Evolutionary conservation across 495 filamentous ascomycete genomes (phyloP).

Genomic region (Podospora sp.): DNA sequence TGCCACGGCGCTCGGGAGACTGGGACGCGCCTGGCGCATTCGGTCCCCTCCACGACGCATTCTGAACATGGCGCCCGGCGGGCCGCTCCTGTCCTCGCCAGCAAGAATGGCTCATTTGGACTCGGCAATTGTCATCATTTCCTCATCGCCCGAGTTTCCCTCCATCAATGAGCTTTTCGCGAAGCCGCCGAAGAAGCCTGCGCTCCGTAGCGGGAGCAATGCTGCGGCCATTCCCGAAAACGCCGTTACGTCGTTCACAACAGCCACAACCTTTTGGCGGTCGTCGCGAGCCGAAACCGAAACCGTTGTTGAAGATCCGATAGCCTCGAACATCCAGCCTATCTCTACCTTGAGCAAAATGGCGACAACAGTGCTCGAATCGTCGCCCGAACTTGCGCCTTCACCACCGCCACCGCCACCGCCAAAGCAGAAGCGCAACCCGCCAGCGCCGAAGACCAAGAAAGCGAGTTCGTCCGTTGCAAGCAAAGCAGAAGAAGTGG

Average conservation of each 20-base stretch:
- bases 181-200: slow-evolving; percentile 34
- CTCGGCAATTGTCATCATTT: slow-evolving; percentile 37
- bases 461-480: neutral
- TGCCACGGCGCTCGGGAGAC: neutral
- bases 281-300: slow-evolving; percentile 15
- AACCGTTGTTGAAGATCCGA: neutral
- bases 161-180: slow-evolving; percentile 44
- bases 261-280: slow-evolving; percentile 42
- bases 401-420: too few relatives aligned
- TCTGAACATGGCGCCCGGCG: slow-evolving; percentile 39
- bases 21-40: slow-evolving; percentile 49
- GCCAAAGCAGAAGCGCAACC: neutral
- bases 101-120: slow-evolving; percentile 28
- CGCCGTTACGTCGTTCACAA: slow-evolving; percentile 43
- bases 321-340: neutral
- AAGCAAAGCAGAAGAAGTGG: neutral
- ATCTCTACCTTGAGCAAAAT: neutral
- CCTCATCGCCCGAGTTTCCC: slow-evolving; percentile 52
- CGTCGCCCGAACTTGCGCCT: neutral
- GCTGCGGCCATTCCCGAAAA: slow-evolving; percentile 37
- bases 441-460: neutral
- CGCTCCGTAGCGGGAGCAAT: slow-evolving; percentile 38
- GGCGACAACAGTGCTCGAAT: neutral
- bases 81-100: slow-evolving; percentile 44
- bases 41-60: slow-evolving; percentile 20